A percentile compares a stretch with the other conserved stretches of the same genome.
phyloP scores from a whole-genome alignment of 768 basidiomycete genomes.

The Mycena crocata region DNA sequence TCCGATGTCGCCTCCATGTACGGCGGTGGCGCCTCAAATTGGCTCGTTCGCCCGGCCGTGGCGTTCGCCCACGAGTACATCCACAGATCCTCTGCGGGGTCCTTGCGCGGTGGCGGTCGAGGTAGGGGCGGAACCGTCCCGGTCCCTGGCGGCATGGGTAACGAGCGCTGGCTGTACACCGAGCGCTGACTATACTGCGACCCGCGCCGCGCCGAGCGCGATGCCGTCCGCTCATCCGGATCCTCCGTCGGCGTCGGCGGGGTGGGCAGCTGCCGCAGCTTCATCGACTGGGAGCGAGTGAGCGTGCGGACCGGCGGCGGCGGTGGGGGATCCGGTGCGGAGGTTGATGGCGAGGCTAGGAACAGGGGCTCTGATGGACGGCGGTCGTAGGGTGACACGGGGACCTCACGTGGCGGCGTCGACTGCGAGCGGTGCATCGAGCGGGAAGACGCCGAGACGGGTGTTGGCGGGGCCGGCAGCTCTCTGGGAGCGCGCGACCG shows the following conservation, averaged over 20 bases:
- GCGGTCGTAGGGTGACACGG: slow-evolving; percentile 27
- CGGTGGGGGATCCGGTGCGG: neutral
- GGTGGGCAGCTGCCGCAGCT: slow-evolving; percentile 38
- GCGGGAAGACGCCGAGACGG: slow-evolving; percentile 32
- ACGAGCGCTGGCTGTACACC: slow-evolving; percentile 27
- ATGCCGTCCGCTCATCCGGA: neutral
- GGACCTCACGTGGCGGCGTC: slow-evolving; percentile 46
- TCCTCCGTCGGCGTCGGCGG: slow-evolving; percentile 29
- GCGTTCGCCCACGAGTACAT: slow-evolving; percentile 23
- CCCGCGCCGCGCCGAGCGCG: slow-evolving; percentile 13
- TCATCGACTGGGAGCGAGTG: slow-evolving; percentile 43
- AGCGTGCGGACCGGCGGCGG: slow-evolving; percentile 40
- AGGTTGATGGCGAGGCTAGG: slow-evolving; percentile 1
- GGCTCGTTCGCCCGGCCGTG: neutral
- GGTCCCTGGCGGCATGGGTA: slow-evolving; percentile 27
- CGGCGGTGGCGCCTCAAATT: slow-evolving; percentile 32
- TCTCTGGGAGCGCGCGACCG: slow-evolving; percentile 24
- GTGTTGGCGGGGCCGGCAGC: slow-evolving; percentile 33
- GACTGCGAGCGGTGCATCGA: slow-evolving; percentile 50
- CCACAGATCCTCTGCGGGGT: slow-evolving; percentile 22
- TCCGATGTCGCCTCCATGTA: slow-evolving; percentile 10
- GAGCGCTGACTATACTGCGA: slow-evolving; percentile 32
- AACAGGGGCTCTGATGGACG: slow-evolving; percentile 29
- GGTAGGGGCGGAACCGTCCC: slow-evolving; percentile 17
- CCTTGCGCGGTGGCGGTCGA: slow-evolving; percentile 24